phyloP scores from a whole-genome alignment of 495 filamentous ascomycete genomes.

The Entonaema liquescens region DNA sequence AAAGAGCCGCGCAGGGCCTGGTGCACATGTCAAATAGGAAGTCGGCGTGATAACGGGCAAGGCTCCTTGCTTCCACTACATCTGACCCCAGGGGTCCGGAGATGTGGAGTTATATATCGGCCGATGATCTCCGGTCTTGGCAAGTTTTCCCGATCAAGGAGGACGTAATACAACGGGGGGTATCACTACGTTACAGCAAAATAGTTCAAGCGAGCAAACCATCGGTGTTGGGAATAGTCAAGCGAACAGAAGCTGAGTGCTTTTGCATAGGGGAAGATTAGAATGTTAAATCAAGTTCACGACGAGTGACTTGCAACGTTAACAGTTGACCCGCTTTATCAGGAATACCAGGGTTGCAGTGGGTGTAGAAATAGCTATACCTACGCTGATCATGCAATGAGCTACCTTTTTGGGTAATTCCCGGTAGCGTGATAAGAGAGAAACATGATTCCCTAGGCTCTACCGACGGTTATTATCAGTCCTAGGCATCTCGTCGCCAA shows the following conservation, averaged over 20 bases:
- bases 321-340: conserved; percentile 27
- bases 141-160: conserved; percentile 17
- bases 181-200: conserved; percentile 33
- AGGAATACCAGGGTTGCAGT: conserved; percentile 31
- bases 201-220: background rate
- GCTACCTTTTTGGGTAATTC: background rate
- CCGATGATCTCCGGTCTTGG: conserved; percentile 31
- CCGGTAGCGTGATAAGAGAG: background rate
- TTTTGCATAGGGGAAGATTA: conserved; percentile 10
- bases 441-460: background rate
- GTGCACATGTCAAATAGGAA: conserved; percentile 15
- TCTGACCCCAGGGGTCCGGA: conserved; percentile 28
- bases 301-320: conserved; percentile 34
- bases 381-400: background rate
- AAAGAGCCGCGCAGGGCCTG: conserved; percentile 12
- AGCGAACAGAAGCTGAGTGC: conserved; percentile 4
- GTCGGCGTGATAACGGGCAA: conserved; percentile 28
- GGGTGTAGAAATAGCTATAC: conserved; percentile 2
- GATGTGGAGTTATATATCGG: conserved; percentile 22
- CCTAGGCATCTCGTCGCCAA: background rate
- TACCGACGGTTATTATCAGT: background rate
- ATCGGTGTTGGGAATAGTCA: background rate
- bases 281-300: conserved; percentile 8
- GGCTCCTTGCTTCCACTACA: conserved; percentile 15
- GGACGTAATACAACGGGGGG: conserved; percentile 19